These are phyloP conservation scores for Thuidium tamariscinum DNA, from an alignment of 225 moss, liverwort and hornwort genomes.

Conservation along the genomic window DNA sequence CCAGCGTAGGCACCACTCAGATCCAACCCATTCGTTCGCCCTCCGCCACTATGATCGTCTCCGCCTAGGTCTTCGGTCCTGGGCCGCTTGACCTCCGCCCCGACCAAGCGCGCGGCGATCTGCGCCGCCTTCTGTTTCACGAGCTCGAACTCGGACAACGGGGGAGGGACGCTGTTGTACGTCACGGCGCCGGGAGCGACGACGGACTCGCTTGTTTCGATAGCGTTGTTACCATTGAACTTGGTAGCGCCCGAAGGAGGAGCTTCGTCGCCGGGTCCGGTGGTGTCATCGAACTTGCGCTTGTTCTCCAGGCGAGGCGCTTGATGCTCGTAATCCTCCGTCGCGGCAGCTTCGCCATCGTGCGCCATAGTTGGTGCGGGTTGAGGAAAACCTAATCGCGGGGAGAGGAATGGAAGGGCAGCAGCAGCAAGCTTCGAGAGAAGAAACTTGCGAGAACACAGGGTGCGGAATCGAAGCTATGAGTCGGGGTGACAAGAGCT, in stretches of 20 bases:
- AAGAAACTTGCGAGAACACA: neutral
- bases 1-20: constrained; percentile 58
- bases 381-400: neutral
- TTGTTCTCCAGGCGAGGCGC: constrained; percentile 77
- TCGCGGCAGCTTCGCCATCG: constrained; percentile 45
- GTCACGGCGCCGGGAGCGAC: constrained; percentile 6
- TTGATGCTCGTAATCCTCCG: constrained; percentile 59
- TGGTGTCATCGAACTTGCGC: constrained; percentile 77
- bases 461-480: neutral
- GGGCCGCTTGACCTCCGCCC: constrained; percentile 77
- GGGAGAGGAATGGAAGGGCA: no score
- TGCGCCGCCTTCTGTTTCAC: constrained; percentile 94
- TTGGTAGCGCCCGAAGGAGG: constrained; percentile 2
- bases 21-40: constrained; percentile 56
- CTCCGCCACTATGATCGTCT: constrained; percentile 46
- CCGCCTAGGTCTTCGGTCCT: constrained; percentile 61
- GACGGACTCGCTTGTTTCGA: constrained; percentile 11
- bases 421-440: neutral
- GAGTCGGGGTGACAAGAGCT: neutral
- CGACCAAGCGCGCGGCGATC: constrained; percentile 90
- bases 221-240: constrained; percentile 28
- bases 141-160: constrained; percentile 84
- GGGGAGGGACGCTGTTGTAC: constrained; percentile 84
- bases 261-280: constrained; percentile 16
- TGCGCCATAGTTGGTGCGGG: constrained; percentile 52